Evolutionary conservation across 805 yeast species (phyloP), one percentile per base, ranked within the genome.

Genomic region (Wickerhamomyces rabaulensis): DNA sequence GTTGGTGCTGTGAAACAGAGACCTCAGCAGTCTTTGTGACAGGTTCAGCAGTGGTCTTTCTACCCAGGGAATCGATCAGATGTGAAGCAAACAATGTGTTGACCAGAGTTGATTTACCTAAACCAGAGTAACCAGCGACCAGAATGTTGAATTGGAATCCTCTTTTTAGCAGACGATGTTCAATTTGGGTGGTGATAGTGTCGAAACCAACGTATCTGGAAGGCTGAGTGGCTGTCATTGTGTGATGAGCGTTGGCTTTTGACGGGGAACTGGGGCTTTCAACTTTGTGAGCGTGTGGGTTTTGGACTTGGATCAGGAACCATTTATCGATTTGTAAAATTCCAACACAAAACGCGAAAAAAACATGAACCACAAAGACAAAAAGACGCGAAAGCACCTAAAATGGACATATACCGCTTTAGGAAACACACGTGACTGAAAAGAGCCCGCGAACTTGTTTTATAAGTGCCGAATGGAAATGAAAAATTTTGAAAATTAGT

Each of bases 61-160:
- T 80, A 38, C 96, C 97, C 52, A 74, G 74, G 7, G 92, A 76
- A 44, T 79, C 79, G 33, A 85, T 79, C 62, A 94, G 74, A 57
- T 82, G 89, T 9, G 96, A 76, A 10, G 96, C 81, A 63, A 94
- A 94, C 52, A 94, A 73, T 8, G 98, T 88, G 71, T 94, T 94
- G 54, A 94, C 77, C 55, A 94, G 68, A 0, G 99, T 94, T 45
- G 96, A 80, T 68, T 94, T 94, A 48, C 99, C 99, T 57, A 94
- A 76, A 2, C 99, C 99, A 9, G 96, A 85, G 59, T 81, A 82
- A 43, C 95, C 99, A 41, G 92, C 98, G 42, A 87, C 84, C 94
- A 94, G 90, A 42, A 94, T 70, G 63, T 94, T 94, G 69, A 94
- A 86, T 63, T 89, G 92, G 69, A 94, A 94, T 3, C 99, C 99